These are phyloP conservation scores for Pichia paraexigua DNA, from an alignment of 805 yeast genomes.

Conservation along the genomic window DNA sequence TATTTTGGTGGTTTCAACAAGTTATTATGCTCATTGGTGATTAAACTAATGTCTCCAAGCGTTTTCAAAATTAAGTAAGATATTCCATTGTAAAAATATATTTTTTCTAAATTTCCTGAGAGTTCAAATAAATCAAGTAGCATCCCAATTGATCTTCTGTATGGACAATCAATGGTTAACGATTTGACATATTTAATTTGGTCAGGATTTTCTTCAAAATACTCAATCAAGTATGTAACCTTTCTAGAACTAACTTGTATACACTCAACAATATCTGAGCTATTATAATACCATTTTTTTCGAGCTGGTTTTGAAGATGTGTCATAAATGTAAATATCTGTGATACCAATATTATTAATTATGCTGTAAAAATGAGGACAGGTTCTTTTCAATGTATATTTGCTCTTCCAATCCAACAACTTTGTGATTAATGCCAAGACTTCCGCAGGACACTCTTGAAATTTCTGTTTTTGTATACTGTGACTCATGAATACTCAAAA, in stretches of 20 bases:
- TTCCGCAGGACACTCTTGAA: background rate
- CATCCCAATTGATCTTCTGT: background rate
- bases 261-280: background rate
- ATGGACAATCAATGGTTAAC: background rate
- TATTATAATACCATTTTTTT: background rate
- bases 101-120: background rate
- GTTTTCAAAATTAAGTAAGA: background rate
- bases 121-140: background rate
- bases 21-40: background rate
- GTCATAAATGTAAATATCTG: background rate
- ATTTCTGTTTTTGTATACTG: background rate
- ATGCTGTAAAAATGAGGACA: background rate
- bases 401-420: background rate
- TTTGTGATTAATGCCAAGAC: background rate
- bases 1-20: too few species aligned
- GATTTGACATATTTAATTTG: background rate
- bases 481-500: too few species aligned
- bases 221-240: background rate
- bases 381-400: background rate
- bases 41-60: background rate
- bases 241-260: background rate
- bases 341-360: background rate
- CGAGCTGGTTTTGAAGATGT: background rate
- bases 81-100: background rate
- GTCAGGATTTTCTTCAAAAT: background rate